Conservation (phyloP, 257 asterid species). For the Plantago ovata region DNA sequence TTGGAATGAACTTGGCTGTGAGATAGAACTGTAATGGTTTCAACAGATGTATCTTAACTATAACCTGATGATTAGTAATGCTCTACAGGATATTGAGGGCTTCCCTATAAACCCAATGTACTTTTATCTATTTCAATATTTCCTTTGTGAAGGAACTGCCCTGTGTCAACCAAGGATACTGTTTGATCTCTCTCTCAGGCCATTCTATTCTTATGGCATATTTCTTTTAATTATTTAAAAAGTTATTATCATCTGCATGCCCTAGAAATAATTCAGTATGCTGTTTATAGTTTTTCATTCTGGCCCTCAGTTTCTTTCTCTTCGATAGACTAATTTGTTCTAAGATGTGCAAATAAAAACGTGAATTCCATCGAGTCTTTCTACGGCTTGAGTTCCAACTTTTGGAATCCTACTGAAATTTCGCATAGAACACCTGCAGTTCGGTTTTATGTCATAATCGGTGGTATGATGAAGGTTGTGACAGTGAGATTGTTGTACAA, state of each 20-base stretch:
- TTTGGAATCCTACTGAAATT: background rate
- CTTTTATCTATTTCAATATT: background rate
- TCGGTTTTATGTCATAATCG: background rate
- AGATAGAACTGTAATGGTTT: constrained; percentile 3
- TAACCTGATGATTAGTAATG: background rate
- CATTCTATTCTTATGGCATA: too few species aligned
- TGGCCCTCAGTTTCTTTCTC: background rate
- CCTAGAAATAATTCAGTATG: too few species aligned
- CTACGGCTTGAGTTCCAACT: background rate
- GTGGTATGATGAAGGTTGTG: background rate
- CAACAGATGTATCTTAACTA: background rate
- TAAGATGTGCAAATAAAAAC: constrained; percentile 14
- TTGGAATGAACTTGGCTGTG: background rate
- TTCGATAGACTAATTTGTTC: background rate
- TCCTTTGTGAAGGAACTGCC: background rate
- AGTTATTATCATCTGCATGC: too few species aligned
- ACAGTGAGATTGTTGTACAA: constrained; percentile 3
- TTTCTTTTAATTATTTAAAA: too few species aligned
- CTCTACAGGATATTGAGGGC: background rate
- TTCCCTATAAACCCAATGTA: constrained; percentile 1
- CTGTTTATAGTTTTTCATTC: too few species aligned
- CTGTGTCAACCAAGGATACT: too few species aligned
- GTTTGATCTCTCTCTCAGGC: too few species aligned
- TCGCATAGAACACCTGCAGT: background rate
- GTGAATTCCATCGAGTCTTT: background rate